These are phyloP conservation scores for Keithomyces neogunnii DNA, from an alignment of 2,329 filamentous ascomycete genomes.

Conservation along the genomic window DNA sequence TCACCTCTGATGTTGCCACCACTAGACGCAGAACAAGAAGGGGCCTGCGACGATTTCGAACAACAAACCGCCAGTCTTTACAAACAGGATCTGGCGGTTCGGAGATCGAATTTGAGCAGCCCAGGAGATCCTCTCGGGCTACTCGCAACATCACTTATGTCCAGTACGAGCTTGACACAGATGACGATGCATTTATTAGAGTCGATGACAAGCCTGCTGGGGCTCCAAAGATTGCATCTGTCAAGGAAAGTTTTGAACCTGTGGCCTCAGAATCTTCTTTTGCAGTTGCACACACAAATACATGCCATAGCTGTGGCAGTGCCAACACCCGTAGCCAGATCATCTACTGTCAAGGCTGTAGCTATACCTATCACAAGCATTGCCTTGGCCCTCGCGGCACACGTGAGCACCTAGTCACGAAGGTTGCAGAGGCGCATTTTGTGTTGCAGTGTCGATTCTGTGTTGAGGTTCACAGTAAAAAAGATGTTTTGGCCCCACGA, in stretches of 20 bases:
- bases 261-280: slow-evolving; percentile 58
- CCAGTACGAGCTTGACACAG: slow-evolving; percentile 44
- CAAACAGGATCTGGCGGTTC: slow-evolving; percentile 25
- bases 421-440: slow-evolving; percentile 66
- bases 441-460: slow-evolving; percentile 88
- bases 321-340: slow-evolving; percentile 51
- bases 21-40: slow-evolving; percentile 12
- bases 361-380: slow-evolving; percentile 68
- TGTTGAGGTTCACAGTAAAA: slow-evolving; percentile 58
- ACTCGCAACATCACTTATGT: slow-evolving; percentile 36
- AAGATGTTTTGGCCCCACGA: slow-evolving; percentile 61
- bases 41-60: slow-evolving; percentile 12
- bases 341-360: slow-evolving; percentile 88
- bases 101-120: slow-evolving; percentile 45
- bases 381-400: slow-evolving; percentile 68
- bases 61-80: slow-evolving; percentile 9
- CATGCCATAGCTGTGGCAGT: slow-evolving; percentile 61
- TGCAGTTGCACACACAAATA: slow-evolving; percentile 55
- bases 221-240: slow-evolving; percentile 49
- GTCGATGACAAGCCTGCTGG: slow-evolving; percentile 35
- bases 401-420: slow-evolving; percentile 86
- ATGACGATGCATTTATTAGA: slow-evolving; percentile 48
- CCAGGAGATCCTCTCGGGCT: slow-evolving; percentile 40
- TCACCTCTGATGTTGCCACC: slow-evolving; percentile 27
- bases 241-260: slow-evolving; percentile 66